Evolutionary conservation across 768 basidiomycete genomes (phyloP).

Genomic region (Kwoniella mangroviensis): DNA sequence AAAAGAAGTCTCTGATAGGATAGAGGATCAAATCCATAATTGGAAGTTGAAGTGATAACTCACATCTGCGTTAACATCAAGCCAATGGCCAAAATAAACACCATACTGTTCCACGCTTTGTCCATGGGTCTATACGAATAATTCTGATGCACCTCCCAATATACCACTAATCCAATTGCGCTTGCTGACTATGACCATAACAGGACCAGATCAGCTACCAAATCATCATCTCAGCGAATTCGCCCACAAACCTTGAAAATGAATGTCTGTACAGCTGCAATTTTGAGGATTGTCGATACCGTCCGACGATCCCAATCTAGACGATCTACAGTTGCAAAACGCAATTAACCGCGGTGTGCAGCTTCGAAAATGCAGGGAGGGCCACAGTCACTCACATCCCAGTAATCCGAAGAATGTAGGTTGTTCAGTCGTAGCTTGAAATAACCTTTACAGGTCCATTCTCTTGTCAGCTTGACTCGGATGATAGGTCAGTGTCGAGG

Average conservation of each 20-base stretch:
- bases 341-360: background rate
- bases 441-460: slow-evolving; percentile 23
- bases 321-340: slow-evolving; percentile 11
- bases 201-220: background rate
- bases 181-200: slow-evolving; percentile 25
- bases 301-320: slow-evolving; percentile 29
- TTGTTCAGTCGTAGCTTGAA: slow-evolving; percentile 49
- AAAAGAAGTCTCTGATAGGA: too few species aligned
- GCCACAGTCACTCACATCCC: slow-evolving; percentile 16
- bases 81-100: slow-evolving; percentile 38
- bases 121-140: slow-evolving; percentile 32
- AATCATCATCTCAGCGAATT: background rate
- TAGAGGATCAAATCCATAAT: too few species aligned
- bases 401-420: slow-evolving; percentile 38
- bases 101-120: slow-evolving; percentile 31
- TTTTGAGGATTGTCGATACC: slow-evolving; percentile 25
- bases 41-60: too few species aligned
- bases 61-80: slow-evolving; percentile 43
- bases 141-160: slow-evolving; percentile 41
- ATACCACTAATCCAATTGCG: slow-evolving; percentile 37
- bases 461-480: background rate
- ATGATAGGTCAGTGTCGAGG: too few species aligned
- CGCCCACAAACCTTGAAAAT: slow-evolving; percentile 31
- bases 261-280: slow-evolving; percentile 40
- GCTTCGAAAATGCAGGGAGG: too few species aligned